These are phyloP conservation scores for Didymosphaeria variabile DNA, from an alignment of 2,329 filamentous ascomycete species.

Conservation along the genomic window DNA sequence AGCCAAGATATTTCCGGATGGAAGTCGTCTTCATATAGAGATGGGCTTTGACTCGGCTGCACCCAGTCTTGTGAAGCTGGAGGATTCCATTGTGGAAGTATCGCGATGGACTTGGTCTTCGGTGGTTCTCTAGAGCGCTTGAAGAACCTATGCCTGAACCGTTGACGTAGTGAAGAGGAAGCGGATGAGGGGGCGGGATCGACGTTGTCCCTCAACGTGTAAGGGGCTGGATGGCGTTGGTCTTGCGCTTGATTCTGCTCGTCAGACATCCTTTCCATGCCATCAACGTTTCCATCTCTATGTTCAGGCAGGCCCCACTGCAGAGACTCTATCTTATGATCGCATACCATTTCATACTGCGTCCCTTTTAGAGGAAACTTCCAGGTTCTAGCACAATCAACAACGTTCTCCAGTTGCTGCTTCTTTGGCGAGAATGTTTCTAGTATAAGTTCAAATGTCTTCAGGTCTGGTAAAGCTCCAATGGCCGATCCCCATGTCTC, in stretches of 20 bases:
- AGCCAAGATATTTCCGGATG: no score
- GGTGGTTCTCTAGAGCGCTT: no score
- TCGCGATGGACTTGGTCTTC: no score
- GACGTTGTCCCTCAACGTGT: no score
- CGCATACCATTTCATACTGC: constrained; percentile 7
- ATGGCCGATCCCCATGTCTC: constrained; percentile 3
- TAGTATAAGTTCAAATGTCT: constrained; percentile 1
- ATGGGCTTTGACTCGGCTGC: no score
- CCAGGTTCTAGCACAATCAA: constrained; percentile 2
- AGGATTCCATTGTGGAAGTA: no score
- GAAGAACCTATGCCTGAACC: no score
- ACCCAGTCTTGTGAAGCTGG: no score
- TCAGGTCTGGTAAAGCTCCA: background rate
- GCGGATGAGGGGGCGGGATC: no score
- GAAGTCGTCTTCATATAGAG: no score
- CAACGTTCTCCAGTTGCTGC: constrained; percentile 1
- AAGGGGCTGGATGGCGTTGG: no score
- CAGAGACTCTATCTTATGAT: background rate
- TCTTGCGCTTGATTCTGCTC: background rate
- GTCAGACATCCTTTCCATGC: background rate
- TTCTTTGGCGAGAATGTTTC: constrained; percentile 3
- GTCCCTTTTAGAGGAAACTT: constrained; percentile 10
- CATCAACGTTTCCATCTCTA: background rate
- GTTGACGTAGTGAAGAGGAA: no score
- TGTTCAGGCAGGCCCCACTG: background rate